These are phyloP conservation scores for Kurtzmaniella quercitrusa DNA, from an alignment of 1,139 yeast species.

Conservation along the genomic window DNA sequence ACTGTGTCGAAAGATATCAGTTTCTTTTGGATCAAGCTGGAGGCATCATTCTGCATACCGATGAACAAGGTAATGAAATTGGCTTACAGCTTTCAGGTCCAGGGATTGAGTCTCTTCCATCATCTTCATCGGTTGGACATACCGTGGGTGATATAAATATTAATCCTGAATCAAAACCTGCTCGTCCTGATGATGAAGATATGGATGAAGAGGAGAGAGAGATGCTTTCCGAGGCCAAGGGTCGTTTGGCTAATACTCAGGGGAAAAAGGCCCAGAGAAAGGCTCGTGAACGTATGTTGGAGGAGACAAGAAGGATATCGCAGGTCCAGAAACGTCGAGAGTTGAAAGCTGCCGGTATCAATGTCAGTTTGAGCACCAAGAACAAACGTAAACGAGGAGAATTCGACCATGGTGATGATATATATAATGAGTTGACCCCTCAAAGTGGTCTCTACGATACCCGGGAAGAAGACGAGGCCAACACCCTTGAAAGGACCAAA, in stretches of 20 bases:
- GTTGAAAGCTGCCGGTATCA: constrained; percentile 79
- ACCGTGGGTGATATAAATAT: constrained; percentile 58
- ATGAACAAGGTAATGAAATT: constrained; percentile 20
- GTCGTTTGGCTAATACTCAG: constrained; percentile 86
- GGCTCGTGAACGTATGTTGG: constrained; percentile 75
- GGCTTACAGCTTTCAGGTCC: constrained; percentile 47
- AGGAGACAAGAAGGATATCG: constrained; percentile 71
- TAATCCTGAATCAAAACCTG: constrained; percentile 77
- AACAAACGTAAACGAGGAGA: constrained; percentile 51
- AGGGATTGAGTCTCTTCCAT: constrained; percentile 53
- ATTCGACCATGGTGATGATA: constrained; percentile 79
- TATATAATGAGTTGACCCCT: constrained; percentile 77
- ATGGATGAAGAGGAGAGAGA: constrained; percentile 87
- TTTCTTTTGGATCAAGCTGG: constrained; percentile 59
- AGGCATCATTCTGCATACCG: constrained; percentile 11
- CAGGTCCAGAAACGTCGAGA: constrained; percentile 79
- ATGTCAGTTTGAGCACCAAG: constrained; percentile 45
- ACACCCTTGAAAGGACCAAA: constrained; percentile 30
- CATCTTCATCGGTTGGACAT: constrained; percentile 39
- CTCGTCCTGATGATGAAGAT: constrained; percentile 74
- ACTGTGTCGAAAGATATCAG: constrained; percentile 86
- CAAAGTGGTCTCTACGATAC: constrained; percentile 68
- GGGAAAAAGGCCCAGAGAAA: constrained; percentile 94
- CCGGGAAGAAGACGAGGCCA: constrained; percentile 46
- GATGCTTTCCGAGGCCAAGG: constrained; percentile 90